phyloP scores from a whole-genome alignment of 1,284 basidiomycete genomes.

The Phaffia rhodozyma region DNA sequence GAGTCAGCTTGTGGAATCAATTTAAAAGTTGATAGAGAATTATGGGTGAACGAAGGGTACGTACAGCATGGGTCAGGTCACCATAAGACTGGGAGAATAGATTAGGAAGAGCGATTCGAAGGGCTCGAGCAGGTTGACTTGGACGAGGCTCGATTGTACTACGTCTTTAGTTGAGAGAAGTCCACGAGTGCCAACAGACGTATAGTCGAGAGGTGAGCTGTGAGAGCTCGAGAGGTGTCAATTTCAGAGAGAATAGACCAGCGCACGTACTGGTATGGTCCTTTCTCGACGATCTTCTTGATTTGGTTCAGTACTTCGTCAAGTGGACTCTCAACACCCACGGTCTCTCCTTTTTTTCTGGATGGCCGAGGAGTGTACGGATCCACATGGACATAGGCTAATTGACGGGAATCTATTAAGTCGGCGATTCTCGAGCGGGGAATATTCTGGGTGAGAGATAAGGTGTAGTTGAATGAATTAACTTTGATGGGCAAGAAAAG shows the following conservation, averaged over 20 bases:
- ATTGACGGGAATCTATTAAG: slow-evolving; percentile 3
- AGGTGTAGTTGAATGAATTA: slow-evolving; percentile 12
- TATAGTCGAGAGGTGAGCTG: background rate
- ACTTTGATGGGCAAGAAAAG: background rate
- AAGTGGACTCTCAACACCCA: background rate
- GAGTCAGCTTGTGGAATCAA: slow-evolving; percentile 2
- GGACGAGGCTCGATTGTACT: too few relatives aligned
- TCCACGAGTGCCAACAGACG: background rate
- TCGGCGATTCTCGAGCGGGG: slow-evolving; percentile 2
- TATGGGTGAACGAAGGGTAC: slow-evolving; percentile 21
- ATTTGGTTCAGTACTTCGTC: slow-evolving; percentile 8
- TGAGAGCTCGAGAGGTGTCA: background rate
- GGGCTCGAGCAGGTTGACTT: slow-evolving; percentile 26
- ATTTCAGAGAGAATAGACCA: background rate
- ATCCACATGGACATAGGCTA: slow-evolving; percentile 1
- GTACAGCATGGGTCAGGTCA: slow-evolving; percentile 46
- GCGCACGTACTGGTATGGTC: slow-evolving; percentile 8
- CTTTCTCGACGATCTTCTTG: slow-evolving; percentile 8
- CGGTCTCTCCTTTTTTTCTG: background rate
- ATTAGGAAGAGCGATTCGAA: slow-evolving; percentile 55
- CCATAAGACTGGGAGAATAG: slow-evolving; percentile 65
- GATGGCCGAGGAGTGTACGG: background rate
- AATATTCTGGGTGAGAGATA: slow-evolving; percentile 12
- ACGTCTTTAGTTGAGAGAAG: too few relatives aligned
- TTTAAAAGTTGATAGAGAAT: background rate